phyloP scores from a whole-genome alignment of 768 basidiomycete genomes.

The Boletus huronensis region DNA sequence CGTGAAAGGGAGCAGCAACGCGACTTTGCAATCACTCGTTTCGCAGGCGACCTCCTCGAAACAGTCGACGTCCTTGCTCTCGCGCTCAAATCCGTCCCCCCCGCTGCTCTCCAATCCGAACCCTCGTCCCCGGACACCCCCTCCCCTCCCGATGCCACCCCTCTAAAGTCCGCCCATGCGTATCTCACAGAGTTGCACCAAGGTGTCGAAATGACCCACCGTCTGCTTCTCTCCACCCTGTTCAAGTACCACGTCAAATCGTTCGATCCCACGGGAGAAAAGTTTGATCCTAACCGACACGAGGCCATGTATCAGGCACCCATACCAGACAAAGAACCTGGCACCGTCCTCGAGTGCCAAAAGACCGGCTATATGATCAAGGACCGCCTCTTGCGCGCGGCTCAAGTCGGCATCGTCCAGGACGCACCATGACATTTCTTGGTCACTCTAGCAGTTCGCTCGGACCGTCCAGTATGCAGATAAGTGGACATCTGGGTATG shows the following conservation, averaged over 20 bases:
- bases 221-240: constrained; percentile 82
- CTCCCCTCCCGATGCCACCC: constrained; percentile 27
- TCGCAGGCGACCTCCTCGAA: constrained; percentile 86
- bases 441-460: background rate
- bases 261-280: constrained; percentile 89
- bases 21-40: constrained; percentile 89
- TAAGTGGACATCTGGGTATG: constrained; percentile 13
- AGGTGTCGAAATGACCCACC: constrained; percentile 91
- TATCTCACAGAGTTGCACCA: constrained; percentile 71
- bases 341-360: constrained; percentile 86
- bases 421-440: constrained; percentile 40
- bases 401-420: constrained; percentile 95
- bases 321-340: constrained; percentile 83
- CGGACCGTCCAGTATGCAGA: background rate
- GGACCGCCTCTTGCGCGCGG: constrained; percentile 87
- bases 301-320: constrained; percentile 95
- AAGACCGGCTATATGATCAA: constrained; percentile 94
- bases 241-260: constrained; percentile 89
- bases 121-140: constrained; percentile 26
- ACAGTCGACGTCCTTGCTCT: constrained; percentile 87
- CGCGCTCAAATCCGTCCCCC: constrained; percentile 77
- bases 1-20: constrained; percentile 90
- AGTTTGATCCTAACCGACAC: constrained; percentile 92
- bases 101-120: constrained; percentile 38
- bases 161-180: constrained; percentile 50